Percentiles rank a stretch among this genome's conserved stretches.
Conservation (phyloP, 2,329 filamentous ascomycete species). For the Fusarium sp. region DNA sequence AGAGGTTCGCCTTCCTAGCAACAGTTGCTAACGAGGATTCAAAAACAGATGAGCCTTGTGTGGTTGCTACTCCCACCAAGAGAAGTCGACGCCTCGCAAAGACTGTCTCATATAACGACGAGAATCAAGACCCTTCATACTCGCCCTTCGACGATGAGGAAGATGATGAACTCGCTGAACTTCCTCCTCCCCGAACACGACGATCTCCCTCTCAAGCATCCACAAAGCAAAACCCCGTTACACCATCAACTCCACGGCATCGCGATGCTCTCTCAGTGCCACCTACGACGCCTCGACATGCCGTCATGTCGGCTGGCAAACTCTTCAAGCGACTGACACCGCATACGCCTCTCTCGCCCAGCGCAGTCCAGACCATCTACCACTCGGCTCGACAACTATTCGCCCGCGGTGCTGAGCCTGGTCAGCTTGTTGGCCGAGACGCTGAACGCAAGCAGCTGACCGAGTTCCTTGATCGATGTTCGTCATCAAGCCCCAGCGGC, state of each 20-base stretch:
- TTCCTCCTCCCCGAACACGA: conserved; percentile 45
- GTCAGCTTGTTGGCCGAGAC: conserved; percentile 83
- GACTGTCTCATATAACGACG: conserved; percentile 68
- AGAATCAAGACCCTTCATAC: conserved; percentile 68
- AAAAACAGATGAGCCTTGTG: conserved; percentile 37
- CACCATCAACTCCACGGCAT: conserved; percentile 81
- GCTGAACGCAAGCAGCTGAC: conserved; percentile 73
- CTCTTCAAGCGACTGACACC: conserved; percentile 83
- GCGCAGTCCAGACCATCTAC: conserved; percentile 80
- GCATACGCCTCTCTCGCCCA: conserved; percentile 78
- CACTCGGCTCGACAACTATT: conserved; percentile 90
- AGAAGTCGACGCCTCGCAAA: conserved; percentile 57
- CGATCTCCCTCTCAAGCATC: conserved; percentile 47
- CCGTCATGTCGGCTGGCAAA: conserved; percentile 81
- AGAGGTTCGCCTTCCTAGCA: not conserved
- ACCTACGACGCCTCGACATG: conserved; percentile 84
- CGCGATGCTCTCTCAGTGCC: conserved; percentile 80
- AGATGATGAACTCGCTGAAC: conserved; percentile 54
- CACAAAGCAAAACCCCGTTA: conserved; percentile 64
- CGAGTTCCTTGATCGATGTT: conserved; percentile 75
- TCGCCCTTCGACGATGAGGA: conserved; percentile 54
- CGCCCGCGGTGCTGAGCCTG: conserved; percentile 79
- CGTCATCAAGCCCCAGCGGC: conserved; percentile 72
- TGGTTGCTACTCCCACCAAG: conserved; percentile 55
- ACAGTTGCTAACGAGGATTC: conserved; percentile 29